Percentiles rank a stretch among this genome's conserved stretches.
phyloP scores from a whole-genome alignment of 2,329 filamentous ascomycete genomes.

The Aquanectria penicillioides region DNA sequence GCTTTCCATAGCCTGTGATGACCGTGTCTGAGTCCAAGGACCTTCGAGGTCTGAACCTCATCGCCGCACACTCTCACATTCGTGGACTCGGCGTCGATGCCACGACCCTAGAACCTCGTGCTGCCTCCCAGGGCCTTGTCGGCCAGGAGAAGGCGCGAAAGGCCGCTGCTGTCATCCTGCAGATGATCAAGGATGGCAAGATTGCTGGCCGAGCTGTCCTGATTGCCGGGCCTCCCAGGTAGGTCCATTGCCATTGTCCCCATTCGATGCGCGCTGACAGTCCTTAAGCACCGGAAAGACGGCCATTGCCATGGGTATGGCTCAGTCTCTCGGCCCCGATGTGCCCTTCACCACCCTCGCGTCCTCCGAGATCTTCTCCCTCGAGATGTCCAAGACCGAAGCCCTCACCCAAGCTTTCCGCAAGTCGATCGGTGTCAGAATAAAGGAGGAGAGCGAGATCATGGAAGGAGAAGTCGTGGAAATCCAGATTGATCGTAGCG shows the following conservation, averaged over 20 bases:
- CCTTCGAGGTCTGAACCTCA: constrained; percentile 94
- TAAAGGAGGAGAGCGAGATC: constrained; percentile 99
- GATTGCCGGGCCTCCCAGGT: constrained; percentile 92
- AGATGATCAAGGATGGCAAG: constrained; percentile 99
- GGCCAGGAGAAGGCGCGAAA: constrained; percentile 97
- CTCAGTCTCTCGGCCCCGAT: constrained; percentile 91
- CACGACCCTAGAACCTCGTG: constrained; percentile 87
- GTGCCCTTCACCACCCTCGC: constrained; percentile 97
- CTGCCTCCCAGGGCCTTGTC: constrained; percentile 89
- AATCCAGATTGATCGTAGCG: constrained; percentile 96
- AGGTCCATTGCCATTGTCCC: constrained; percentile 32
- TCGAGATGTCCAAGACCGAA: constrained; percentile 99
- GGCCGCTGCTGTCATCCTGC: constrained; percentile 92
- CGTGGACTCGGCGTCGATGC: constrained; percentile 92
- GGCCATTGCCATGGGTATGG: constrained; percentile 98
- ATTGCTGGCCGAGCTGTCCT: constrained; percentile 95
- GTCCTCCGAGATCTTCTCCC: constrained; percentile 95
- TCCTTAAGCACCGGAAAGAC: constrained; percentile 88
- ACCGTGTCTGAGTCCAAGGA: constrained; percentile 96
- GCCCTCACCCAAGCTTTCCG: constrained; percentile 98
- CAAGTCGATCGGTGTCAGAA: constrained; percentile 96
- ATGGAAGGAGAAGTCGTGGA: constrained; percentile 99
- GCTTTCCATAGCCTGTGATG: constrained; percentile 61
- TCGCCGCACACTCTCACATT: constrained; percentile 98
- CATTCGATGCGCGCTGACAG: constrained; percentile 29